These are phyloP conservation scores for Setomelanomma holmii DNA, from an alignment of 2,329 filamentous ascomycete genomes.

Conservation along the genomic window DNA sequence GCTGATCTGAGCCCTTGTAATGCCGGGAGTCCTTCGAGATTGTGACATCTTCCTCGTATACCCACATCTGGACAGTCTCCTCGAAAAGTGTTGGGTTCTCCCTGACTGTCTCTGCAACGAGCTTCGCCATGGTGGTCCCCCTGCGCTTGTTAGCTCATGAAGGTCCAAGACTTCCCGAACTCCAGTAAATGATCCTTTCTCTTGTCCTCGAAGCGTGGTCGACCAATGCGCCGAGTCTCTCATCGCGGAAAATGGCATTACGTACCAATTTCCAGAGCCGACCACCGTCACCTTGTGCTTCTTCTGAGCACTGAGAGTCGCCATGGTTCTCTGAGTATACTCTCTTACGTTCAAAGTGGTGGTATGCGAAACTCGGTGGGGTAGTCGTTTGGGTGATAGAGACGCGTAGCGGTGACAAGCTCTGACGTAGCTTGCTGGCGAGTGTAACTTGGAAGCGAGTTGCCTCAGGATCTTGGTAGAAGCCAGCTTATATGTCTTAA, in stretches of 20 bases:
- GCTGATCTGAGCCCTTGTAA: constrained; percentile 69
- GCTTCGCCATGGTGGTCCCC: constrained; percentile 97
- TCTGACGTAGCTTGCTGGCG: constrained; percentile 24
- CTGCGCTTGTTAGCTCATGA: constrained; percentile 53
- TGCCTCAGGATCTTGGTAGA: constrained; percentile 19
- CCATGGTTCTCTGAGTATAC: constrained; percentile 48
- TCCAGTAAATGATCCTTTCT: background rate
- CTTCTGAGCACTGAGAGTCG: constrained; percentile 62
- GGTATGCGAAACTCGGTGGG: constrained; percentile 11
- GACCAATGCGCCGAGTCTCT: too few relatives aligned
- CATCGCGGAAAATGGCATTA: background rate
- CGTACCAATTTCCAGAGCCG: constrained; percentile 94
- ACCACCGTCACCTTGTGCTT: constrained; percentile 94
- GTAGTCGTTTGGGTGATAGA: constrained; percentile 10
- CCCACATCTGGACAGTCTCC: constrained; percentile 96
- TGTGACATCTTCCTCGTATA: constrained; percentile 89
- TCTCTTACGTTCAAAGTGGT: constrained; percentile 5
- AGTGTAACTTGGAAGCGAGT: constrained; percentile 15
- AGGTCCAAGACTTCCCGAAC: too few relatives aligned
- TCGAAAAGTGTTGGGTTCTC: constrained; percentile 83
- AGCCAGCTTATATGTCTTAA: constrained; percentile 32
- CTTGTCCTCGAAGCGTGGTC: too few relatives aligned
- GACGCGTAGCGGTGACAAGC: constrained; percentile 21
- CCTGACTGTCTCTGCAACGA: constrained; percentile 89
- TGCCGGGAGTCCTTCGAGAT: constrained; percentile 75